These are phyloP conservation scores for Sideroxylon spinosum DNA, from an alignment of 179 eudicot genomes.

Conservation along the genomic window DNA sequence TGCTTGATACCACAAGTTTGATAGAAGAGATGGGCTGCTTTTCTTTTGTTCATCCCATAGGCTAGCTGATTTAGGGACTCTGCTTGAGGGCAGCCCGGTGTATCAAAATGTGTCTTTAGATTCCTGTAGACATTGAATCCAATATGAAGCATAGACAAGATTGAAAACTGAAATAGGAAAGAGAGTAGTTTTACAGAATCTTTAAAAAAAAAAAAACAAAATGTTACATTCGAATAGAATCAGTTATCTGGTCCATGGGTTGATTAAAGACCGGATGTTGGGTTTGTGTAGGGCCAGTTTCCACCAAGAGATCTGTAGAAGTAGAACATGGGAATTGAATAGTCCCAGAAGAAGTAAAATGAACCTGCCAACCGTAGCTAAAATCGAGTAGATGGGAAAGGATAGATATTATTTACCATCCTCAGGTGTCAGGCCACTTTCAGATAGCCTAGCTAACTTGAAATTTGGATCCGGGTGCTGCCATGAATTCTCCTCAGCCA, in stretches of 20 bases:
- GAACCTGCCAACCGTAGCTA: neutral
- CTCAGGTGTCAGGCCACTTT: conserved; percentile 46
- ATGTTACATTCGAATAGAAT: conserved; percentile 51
- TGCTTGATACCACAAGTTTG: conserved; percentile 69
- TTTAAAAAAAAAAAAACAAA: no score
- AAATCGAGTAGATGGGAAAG: neutral
- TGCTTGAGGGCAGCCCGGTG: conserved; percentile 57
- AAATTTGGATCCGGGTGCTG: conserved; percentile 33
- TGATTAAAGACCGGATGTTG: conserved; percentile 45
- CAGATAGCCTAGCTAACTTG: conserved; percentile 47
- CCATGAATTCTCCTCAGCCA: conserved; percentile 63
- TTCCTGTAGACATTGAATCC: conserved; percentile 49
- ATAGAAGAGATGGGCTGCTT: conserved; percentile 84
- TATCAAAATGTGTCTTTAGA: conserved; percentile 80
- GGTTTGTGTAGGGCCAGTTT: conserved; percentile 84
- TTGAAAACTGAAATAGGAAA: neutral
- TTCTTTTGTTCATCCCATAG: conserved; percentile 61
- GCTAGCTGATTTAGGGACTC: conserved; percentile 80
- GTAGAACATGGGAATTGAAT: neutral
- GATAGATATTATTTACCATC: conserved; percentile 36
- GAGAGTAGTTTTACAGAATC: neutral
- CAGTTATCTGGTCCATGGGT: conserved; percentile 57
- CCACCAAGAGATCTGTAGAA: conserved; percentile 58
- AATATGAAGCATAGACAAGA: conserved; percentile 7
- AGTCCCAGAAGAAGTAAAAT: neutral